Evolutionary conservation across 345 rosid species (phyloP).

Genomic region (Eucalyptus dawsonii): DNA sequence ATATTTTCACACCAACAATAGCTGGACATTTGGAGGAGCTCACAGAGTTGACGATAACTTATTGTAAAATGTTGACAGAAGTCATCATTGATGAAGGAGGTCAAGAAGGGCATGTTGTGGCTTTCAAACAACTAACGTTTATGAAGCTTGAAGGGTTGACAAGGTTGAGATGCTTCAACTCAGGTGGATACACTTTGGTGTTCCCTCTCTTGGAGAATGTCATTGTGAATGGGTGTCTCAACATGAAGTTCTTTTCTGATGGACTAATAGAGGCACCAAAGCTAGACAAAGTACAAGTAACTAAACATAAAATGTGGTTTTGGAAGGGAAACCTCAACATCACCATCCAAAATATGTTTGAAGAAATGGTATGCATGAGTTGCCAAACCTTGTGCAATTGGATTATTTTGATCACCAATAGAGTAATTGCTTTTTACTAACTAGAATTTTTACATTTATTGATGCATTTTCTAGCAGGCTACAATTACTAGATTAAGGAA

Average conservation of each 20-base stretch:
- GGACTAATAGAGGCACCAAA: background rate
- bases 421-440: background rate
- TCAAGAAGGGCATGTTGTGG: background rate
- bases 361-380: background rate
- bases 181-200: background rate
- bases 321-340: background rate
- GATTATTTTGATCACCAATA: rapidly evolving
- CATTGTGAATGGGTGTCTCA: background rate
- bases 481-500: background rate
- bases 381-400: background rate
- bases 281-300: background rate
- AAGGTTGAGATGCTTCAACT: background rate
- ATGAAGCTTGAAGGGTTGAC: background rate
- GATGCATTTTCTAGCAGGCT: background rate
- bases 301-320: background rate
- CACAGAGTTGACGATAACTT: background rate
- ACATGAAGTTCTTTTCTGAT: background rate
- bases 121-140: background rate
- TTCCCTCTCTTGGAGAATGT: background rate
- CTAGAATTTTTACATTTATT: background rate
- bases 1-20: background rate
- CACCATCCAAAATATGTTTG: background rate
- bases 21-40: background rate
- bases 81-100: background rate
- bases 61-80: background rate